Evolutionary conservation across 192 early-diverging fungal species (phyloP), one percentile per base, ranked within the genome.

Genomic region (Thamnidium elegans): DNA sequence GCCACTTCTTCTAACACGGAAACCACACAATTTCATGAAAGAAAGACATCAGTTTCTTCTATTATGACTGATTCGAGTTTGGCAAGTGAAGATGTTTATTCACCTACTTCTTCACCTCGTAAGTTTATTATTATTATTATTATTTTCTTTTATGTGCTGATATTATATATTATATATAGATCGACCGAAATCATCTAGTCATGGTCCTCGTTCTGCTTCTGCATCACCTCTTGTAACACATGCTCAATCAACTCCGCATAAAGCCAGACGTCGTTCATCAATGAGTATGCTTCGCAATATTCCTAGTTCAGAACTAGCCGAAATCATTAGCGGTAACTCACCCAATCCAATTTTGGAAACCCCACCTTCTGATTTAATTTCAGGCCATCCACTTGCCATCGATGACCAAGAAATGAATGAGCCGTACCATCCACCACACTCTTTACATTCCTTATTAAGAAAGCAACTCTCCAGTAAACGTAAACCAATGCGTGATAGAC

Each of bases 251-350:
- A 66, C 30, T 21, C 44, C 17, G 43, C 64, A 39, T 14, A 70
- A 67, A 39, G 31, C 50, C 0, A 61, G 66, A 4, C 68, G 74
- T 34, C 58, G 74, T 20, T 75, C 74, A 0, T 75, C 74, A 36
- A 71, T 75, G 65, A 69, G 60, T 3, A 63, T 75, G 64, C 50
- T 75, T 6, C 64, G 74, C 3, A 66, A 67, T 55, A 75, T 75
- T 60, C 74, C 74, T 45, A 66, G 63, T 30, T 66, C 69, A 50
- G 74, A 75, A 64, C 60, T 75, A 11, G 74, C 74, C 2, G 67
- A 48, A 30, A 75, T 75, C 21, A 65, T 75, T 6, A 70, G 74
- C 21, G 74, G 74, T n/a, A 70, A 68, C 20, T 63, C 68, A 5
- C 68, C 68, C 1, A 70, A 70, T 39, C 68, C 68, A n/a, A 50